These are phyloP conservation scores for Catharanthus roseus DNA, from an alignment of 257 asterid genomes.

Conservation along the genomic window DNA sequence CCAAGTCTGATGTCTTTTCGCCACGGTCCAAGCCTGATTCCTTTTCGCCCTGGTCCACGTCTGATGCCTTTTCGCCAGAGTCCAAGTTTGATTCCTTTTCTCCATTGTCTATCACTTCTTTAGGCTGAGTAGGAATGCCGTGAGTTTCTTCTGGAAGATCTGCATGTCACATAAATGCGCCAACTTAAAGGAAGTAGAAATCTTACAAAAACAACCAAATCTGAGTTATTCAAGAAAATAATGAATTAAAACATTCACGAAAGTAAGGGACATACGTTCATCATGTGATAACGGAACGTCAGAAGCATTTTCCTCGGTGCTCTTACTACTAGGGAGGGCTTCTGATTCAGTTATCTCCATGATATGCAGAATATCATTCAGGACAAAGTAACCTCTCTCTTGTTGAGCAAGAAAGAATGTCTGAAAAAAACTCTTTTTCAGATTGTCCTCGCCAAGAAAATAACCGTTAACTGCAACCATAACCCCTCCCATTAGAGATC, in stretches of 20 bases:
- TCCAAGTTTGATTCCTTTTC: not conserved
- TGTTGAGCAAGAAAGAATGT: conserved; percentile 61
- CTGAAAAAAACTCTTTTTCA: conserved; percentile 37
- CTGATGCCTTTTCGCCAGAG: not conserved
- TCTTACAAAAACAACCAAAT: not conserved
- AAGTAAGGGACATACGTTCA: conserved; percentile 22
- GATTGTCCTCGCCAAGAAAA: conserved; percentile 22
- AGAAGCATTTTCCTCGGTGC: conserved; percentile 6
- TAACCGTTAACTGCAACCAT: conserved; percentile 46
- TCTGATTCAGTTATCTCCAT: conserved; percentile 15
- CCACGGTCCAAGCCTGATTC: no score
- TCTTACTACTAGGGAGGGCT: conserved; percentile 1
- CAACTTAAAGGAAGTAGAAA: not conserved
- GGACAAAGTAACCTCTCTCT: conserved; percentile 42
- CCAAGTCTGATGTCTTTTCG: no score
- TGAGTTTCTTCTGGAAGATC: conserved; percentile 2
- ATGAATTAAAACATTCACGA: no score
- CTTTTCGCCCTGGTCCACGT: no score
- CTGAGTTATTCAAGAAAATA: not conserved
- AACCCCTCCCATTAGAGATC: conserved; percentile 41
- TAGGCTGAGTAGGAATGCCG: conserved; percentile 8
- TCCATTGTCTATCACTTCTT: not conserved
- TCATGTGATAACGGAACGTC: conserved; percentile 3
- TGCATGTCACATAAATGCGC: not conserved
- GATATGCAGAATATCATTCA: conserved; percentile 50